Percentiles rank a stretch among this genome's conserved stretches.
Evolutionary conservation across 163 green algal species (phyloP).

Genomic region (Scenedesmus sp.): DNA sequence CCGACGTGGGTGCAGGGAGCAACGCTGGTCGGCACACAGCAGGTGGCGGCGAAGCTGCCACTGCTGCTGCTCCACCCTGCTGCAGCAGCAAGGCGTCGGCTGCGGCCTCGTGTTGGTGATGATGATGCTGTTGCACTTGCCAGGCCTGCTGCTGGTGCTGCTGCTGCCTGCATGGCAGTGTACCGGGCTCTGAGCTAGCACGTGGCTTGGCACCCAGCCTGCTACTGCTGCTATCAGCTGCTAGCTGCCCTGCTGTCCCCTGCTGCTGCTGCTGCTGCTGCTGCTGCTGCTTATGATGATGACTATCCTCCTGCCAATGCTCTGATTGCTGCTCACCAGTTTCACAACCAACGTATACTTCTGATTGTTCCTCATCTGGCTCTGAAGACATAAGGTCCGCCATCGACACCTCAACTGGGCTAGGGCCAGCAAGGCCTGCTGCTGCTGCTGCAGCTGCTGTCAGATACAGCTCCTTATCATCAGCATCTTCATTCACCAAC

Average conservation of each 20-base stretch:
- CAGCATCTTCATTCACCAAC: not conserved
- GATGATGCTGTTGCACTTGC: constrained; percentile 28
- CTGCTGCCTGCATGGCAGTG: not conserved
- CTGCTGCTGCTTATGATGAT: not conserved
- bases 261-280: constrained; percentile 16
- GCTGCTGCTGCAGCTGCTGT: constrained; percentile 20
- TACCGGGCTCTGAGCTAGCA: constrained; percentile 14
- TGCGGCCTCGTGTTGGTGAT: not conserved
- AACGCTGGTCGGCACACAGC: not conserved
- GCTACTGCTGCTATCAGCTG: constrained; percentile 13
- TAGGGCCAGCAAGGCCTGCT: not conserved
- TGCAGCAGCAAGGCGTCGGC: not conserved
- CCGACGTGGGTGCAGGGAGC: not conserved
- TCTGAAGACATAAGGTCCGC: not conserved
- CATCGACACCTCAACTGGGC: not conserved
- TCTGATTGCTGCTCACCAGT: not conserved
- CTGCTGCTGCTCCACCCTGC: constrained; percentile 11
- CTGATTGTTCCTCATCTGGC: not conserved
- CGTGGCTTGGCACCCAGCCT: not conserved
- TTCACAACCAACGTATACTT: not conserved
- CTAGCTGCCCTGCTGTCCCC: not conserved
- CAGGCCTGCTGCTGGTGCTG: constrained; percentile 34
- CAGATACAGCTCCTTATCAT: not conserved
- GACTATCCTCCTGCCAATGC: not conserved
- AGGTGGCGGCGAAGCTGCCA: not conserved